Evolutionary conservation across 352 stramenopile species (phyloP), one percentile per base, ranked within the genome.

Genomic region (Aphanomyces euteiches): DNA sequence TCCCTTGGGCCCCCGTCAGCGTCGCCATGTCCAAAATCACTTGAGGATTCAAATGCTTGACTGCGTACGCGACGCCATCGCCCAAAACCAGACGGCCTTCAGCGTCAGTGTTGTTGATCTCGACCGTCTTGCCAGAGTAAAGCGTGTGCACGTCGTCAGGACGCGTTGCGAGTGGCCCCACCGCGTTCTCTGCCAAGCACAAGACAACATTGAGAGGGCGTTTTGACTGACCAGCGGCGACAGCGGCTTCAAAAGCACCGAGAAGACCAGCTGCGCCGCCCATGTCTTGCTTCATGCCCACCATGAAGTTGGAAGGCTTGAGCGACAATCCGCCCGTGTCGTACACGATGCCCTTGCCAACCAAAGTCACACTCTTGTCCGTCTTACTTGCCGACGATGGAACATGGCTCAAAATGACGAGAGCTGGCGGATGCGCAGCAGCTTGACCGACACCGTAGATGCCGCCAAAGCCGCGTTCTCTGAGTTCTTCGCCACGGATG

Each of bases 381-480:
- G 74, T 63, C 37, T 74, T 73, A 4, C 72, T 56, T 1, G 61
- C 60, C 7, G 74, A 75, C 4, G 67, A 61, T 0, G 85, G 87
- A 73, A 87, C 79, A 69, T 97, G 84, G 47, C 84, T 92, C 59
- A 98, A 69, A 45, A 98, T 87, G 34, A 98, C 81, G 3, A 98
- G 78, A 47, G 92, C 88, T 1, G 95, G 93, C 61, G 90, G 85
- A 77, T 96, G 82, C 19, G 74, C 73, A 2, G 93, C 88, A 13
- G 88, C 93, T 77, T 98, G 96, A 28, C 95, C 92, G 21, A 98
- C 93, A 58, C 88, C 88, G 72, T 96, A 97, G 59, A 98, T 87
- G 8, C 94, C 95, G 47, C 95, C 93, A 66, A 98, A 97, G 39
- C 94, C 93, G 41, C 84, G 75, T 56, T 92, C 79, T 53, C 77